Percentiles rank a stretch among this genome's conserved stretches.
Evolutionary conservation across 768 basidiomycete species (phyloP).

Genomic region (Neoboletus brunneissimus): DNA sequence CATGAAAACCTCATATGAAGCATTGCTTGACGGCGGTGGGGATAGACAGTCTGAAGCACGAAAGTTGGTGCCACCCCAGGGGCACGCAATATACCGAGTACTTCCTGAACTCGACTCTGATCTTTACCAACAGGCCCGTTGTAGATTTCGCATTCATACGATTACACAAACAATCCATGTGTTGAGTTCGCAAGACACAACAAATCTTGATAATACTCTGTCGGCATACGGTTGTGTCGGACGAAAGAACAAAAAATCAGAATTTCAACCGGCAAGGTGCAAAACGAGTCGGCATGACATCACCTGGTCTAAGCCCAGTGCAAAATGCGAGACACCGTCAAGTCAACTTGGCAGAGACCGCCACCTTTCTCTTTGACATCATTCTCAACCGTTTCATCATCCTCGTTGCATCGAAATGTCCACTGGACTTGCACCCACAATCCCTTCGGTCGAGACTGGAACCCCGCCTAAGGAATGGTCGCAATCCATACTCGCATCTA

Average conservation of each 20-base stretch:
- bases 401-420: conserved; percentile 9
- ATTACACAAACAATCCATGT: no score
- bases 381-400: not conserved
- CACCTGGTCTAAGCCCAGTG: conserved; percentile 14
- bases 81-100: not conserved
- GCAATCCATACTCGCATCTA: conserved; percentile 17
- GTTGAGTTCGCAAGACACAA: not conserved
- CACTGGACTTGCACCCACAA: conserved; percentile 9
- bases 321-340: not conserved
- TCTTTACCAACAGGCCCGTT: not conserved
- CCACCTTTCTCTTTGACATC: not conserved
- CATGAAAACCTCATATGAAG: not conserved
- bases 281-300: conserved; percentile 25
- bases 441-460: conserved; percentile 17
- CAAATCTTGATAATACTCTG: not conserved
- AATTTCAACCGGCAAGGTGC: conserved; percentile 12
- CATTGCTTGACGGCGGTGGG: no score
- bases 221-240: not conserved
- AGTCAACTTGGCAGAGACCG: conserved; percentile 1
- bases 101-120: not conserved
- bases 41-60: no score
- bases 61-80: not conserved
- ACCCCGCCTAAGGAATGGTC: conserved; percentile 20
- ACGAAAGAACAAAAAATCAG: not conserved
- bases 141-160: not conserved